Base-by-base conservation (phyloP, 306 rosid genomes). In the Leucaena leucocephala region DNA sequence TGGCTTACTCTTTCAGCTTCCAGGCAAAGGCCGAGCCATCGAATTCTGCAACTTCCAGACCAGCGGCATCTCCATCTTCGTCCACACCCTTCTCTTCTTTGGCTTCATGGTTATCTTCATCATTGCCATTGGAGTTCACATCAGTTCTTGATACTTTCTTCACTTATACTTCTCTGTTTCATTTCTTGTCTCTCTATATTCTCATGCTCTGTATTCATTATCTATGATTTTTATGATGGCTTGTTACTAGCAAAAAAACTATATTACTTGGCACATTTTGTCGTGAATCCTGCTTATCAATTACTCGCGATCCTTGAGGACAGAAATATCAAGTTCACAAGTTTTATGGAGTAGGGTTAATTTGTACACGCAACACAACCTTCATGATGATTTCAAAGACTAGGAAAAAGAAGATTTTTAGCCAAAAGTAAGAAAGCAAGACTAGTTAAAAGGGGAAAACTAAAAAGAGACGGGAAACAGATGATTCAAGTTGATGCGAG, bases 61-160 rank as follows among this genome's bases (percentile, higher is more conserved):
- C 3, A 93, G 95, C 69, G 92, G 87, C 3, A 8, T 90, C 77
- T 88, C 98, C 76, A 86, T 91, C 1, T 84, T 93, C 54, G 97
- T 93, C 27, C 97, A 91, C 52, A 78, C 97, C 43, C 85, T 93
- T 80, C 86, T 89, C 54, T 93, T 82, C 87, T 93, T 91, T 48
- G 94, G 90, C 10, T 90, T 91, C 72, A 66, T 93, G 82, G 87
- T 85, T 44, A 83, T 91, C 69, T 93, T 93, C 74, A 81, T 93
- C 82, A 87, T 91, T 86, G 98, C 97, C 21, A 90, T 93, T 78
- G 84, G 90, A 2, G 92, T 93, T 81, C 92, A 90, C 55, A 89
- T 88, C 70, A 72, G 77, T 57, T 81, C 88, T 21, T 90, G 91
- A 74, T 85, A 27, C 27, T 27, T 27, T 27, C 27, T 27, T 27